These are phyloP conservation scores for Entonaema liquescens DNA, from an alignment of 495 filamentous ascomycete genomes.

Conservation along the genomic window DNA sequence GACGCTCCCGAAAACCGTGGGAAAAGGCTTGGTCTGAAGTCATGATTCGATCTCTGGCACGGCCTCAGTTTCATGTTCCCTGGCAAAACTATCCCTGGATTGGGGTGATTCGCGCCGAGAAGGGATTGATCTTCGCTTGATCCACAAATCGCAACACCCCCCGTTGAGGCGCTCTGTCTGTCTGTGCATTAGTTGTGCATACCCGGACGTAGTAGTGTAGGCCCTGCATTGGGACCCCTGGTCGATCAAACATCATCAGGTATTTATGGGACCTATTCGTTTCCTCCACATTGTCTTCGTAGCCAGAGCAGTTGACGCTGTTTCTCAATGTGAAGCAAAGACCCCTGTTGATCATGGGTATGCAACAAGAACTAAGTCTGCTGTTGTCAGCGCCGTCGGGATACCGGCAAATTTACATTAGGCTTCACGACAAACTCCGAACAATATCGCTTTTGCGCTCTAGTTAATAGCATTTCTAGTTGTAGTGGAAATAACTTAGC, in stretches of 20 bases:
- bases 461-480: no score
- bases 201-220: not conserved
- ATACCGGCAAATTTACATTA: not conserved
- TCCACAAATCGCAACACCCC: slow-evolving; percentile 13
- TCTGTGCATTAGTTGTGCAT: not conserved
- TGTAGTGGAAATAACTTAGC: no score
- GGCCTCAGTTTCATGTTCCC: slow-evolving; percentile 43
- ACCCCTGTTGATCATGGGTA: slow-evolving; percentile 25
- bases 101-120: slow-evolving; percentile 24
- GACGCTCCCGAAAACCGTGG: slow-evolving; percentile 17
- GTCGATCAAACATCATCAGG: slow-evolving; percentile 33
- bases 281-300: slow-evolving; percentile 16
- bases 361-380: slow-evolving; percentile 8
- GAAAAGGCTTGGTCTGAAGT: slow-evolving; percentile 29
- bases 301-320: slow-evolving; percentile 10
- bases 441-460: no score
- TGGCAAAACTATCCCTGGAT: slow-evolving; percentile 35
- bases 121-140: slow-evolving; percentile 35
- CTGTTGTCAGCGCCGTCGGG: not conserved
- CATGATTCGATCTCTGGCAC: slow-evolving; percentile 40
- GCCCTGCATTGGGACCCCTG: slow-evolving; percentile 24
- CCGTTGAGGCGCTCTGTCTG: not conserved
- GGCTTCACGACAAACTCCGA: no score
- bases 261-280: slow-evolving; percentile 17
- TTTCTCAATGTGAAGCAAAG: slow-evolving; percentile 26